Base-by-base conservation (phyloP, 164 flowering plant genomes). In the Cinnamomum chago region DNA sequence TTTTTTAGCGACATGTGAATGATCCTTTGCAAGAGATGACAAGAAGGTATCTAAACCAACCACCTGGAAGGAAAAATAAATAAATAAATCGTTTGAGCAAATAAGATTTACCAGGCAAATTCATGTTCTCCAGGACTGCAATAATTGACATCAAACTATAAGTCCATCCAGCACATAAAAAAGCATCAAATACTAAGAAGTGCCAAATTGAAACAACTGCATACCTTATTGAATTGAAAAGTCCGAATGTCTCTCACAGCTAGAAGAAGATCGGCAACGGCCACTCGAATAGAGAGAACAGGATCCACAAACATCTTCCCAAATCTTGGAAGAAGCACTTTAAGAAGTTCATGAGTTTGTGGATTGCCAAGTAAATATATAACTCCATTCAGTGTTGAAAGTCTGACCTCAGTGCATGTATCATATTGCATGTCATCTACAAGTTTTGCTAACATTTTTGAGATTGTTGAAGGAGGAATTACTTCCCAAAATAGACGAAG, bases 401-500 rank as follows among this genome's bases (percentile, higher is more conserved):
- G 85, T 77, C 97, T 88, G 74, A 96, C 97, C 71, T 88, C 97
- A 78, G 75, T 80, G 85, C 88, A 87, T 68, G 65, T 28, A 78
- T 96, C 97, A 76, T 73, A 79, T 33, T 92, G 82, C 90, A 89
- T 88, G 62, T 90, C 90, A 79, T 90, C 91, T 72, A 92, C 83
- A 62, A 91, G 83, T 80, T 83, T 88, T 13, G 88, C 83, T 12
- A 94, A 70, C 2, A 88, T 78, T 76, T 91, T 94, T 65, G 93
- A 88, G 72, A 94, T 96, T 70, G 83, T 81, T 72, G 92, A 75
- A 69, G 97, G 83, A 71, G 99, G 93, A 77, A 96, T 88, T 33
- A 96, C 75, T 86, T 96, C 99, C 99, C 99, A 94, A 70, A 92
- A 94, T 62, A 92, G 74, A 87, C 86, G 83, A 77, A 94, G 94